Conservation (phyloP, 805 yeast species). For the Metschnikowia lunata region DNA sequence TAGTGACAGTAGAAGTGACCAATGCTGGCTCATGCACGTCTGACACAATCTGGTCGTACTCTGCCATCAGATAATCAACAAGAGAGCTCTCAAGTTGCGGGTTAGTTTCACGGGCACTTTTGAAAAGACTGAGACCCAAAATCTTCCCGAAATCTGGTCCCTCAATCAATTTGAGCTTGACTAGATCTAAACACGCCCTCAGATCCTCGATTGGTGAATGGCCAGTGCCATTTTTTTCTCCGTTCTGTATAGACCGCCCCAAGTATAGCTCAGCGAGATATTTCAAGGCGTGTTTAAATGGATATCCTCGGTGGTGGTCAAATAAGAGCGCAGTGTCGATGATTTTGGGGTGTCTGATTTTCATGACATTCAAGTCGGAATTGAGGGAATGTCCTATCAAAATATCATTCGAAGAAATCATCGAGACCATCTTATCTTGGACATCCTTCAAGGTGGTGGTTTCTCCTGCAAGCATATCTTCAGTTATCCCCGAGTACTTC, state of each 20-base stretch:
- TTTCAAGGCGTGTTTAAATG: conserved; percentile 71
- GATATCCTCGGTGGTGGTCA: conserved; percentile 82
- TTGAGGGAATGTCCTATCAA: conserved; percentile 89
- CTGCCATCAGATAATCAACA: conserved; percentile 24
- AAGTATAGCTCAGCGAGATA: conserved; percentile 61
- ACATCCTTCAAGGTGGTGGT: conserved; percentile 64
- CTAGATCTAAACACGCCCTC: conserved; percentile 69
- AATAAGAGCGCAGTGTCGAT: conserved; percentile 77
- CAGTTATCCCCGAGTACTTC: conserved; percentile 80
- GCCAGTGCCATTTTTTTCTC: conserved; percentile 49
- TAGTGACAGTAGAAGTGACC: conserved; percentile 37
- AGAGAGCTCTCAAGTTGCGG: conserved; percentile 20
- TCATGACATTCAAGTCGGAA: conserved; percentile 69
- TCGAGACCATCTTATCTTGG: conserved; percentile 49
- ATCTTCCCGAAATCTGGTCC: conserved; percentile 62
- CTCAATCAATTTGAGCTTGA: conserved; percentile 61
- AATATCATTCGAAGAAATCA: conserved; percentile 55
- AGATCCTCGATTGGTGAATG: conserved; percentile 91
- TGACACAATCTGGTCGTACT: conserved; percentile 12
- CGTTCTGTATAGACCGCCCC: conserved; percentile 58
- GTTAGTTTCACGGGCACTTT: conserved; percentile 6
- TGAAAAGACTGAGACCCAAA: conserved; percentile 13
- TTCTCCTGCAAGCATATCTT: conserved; percentile 56
- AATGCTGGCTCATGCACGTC: conserved; percentile 14
- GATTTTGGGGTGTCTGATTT: conserved; percentile 64